phyloP scores from a whole-genome alignment of 768 basidiomycete genomes.

The Pleurotus citrinopileatus region DNA sequence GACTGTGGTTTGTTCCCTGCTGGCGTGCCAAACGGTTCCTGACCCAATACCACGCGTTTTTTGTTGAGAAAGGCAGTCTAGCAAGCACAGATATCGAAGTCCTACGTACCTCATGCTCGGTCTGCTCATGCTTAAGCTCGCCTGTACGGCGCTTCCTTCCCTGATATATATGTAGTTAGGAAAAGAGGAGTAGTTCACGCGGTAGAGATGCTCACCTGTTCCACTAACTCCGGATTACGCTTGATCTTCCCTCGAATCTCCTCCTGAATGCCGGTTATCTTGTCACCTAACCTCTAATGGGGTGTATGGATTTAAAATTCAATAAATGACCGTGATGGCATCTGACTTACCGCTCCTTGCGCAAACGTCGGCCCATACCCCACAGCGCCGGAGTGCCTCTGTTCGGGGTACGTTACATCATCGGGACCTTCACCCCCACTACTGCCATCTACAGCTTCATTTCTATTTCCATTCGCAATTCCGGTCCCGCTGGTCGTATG shows the following conservation, averaged over 20 bases:
- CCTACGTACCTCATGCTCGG: background rate
- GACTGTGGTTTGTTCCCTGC: too few relatives aligned
- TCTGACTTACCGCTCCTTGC: conserved; percentile 27
- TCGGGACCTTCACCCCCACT: too few relatives aligned
- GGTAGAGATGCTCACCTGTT: background rate
- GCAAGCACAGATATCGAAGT: background rate
- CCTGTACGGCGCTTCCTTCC: conserved; percentile 6
- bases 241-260: conserved; percentile 30
- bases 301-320: background rate
- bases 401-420: conserved; percentile 31
- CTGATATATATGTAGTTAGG: background rate
- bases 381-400: conserved; percentile 41
- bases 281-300: conserved; percentile 29
- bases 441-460: too few relatives aligned
- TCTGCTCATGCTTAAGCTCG: background rate
- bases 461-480: conserved; percentile 1
- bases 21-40: too few relatives aligned
- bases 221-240: conserved; percentile 6
- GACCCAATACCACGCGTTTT: too few relatives aligned
- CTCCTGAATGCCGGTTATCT: conserved; percentile 29
- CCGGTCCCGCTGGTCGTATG: background rate
- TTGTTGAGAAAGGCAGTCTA: too few relatives aligned
- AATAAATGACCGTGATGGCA: background rate
- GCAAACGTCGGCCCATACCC: conserved; percentile 42
- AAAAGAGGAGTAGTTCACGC: background rate